Evolutionary conservation across 257 asterid species (phyloP), one percentile per base, ranked within the genome.

Genomic region (Rehmannia glutinosa): DNA sequence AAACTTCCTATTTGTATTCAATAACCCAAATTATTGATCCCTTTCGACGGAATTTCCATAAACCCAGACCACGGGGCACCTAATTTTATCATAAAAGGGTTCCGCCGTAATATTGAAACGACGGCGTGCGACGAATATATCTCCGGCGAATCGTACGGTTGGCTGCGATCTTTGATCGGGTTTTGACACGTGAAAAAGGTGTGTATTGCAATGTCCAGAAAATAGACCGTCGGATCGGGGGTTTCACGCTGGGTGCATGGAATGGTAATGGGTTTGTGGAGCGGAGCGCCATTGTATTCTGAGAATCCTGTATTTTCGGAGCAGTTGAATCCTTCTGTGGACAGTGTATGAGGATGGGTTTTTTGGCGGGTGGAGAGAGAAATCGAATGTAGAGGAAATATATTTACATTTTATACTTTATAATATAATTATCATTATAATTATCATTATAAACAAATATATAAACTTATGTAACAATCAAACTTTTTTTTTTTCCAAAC

Each of bases 271-370:
- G 64, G 64, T 53, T 38, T 62, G 75, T 64, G 82, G 73, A 64
- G 71, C 56, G 39, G 71, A 46, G 62, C 59, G 77, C 43, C 89
- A 83, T 71, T 66, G 39, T 49, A 11, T 39, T 70, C 72, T 43
- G 74, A 68, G 74, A 70, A 72, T 49, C 93, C 96, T 62, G 66
- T 68, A 66, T 32, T 76, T 69, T 69, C 84, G 91, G 96, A 81
- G 79, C 69, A 51, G 82, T 77, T 81, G 96, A 86, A 82, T 77
- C 78, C 84, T 75, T 88, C 79, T 75, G 86, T 78, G 75, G 70
- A 55, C 80, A 64, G 71, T 35, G 76, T 57, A 62, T 51, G 11
- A 38, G 62, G 51, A 30, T 30, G 11, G 55, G 73, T 70, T 77
- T 62, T 74, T 74, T 75, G 82, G 77, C 77, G 80, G 82, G 75